These are phyloP conservation scores for Cucurbita ficifolia DNA, from an alignment of 306 rosid species.

Conservation along the genomic window DNA sequence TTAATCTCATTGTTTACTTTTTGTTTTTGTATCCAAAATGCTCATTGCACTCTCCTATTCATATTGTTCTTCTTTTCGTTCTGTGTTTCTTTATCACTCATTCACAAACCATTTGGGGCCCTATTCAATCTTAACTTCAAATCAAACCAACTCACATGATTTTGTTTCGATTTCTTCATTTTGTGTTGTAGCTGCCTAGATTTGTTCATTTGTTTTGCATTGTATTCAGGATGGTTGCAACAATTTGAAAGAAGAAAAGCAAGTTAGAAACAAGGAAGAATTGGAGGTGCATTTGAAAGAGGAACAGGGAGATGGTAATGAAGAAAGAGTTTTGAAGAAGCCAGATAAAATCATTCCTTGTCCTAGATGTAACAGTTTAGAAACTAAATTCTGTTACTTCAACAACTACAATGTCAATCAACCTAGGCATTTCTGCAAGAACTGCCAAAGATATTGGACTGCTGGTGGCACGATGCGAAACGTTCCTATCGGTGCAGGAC, in stretches of 20 bases:
- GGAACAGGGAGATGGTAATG: slow-evolving; percentile 11
- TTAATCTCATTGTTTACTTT: not conserved
- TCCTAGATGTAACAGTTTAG: slow-evolving; percentile 58
- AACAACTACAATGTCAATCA: slow-evolving; percentile 72
- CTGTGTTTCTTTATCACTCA: not conserved
- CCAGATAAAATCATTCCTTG: slow-evolving; percentile 64
- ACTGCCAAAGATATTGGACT: slow-evolving; percentile 76
- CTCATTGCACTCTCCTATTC: not conserved
- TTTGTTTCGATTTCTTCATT: not conserved
- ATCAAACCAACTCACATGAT: not conserved
- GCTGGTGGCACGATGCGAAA: slow-evolving; percentile 74
- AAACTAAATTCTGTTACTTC: slow-evolving; percentile 70
- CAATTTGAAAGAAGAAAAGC: slow-evolving; percentile 15
- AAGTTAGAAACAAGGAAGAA: slow-evolving; percentile 7
- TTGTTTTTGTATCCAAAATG: not conserved
- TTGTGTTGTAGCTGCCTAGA: not conserved
- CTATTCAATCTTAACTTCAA: not conserved
- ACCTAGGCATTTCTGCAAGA: slow-evolving; percentile 75
- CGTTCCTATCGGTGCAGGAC: slow-evolving; percentile 63
- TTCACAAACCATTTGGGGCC: not conserved
- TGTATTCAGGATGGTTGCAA: slow-evolving; percentile 30
- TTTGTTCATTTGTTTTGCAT: not conserved
- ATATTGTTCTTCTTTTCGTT: not conserved
- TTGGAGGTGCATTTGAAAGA: slow-evolving; percentile 5
- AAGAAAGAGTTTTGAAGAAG: slow-evolving; percentile 44